Evolutionary conservation across 192 early-diverging fungal genomes (phyloP).

Genomic region (Geranomyces michiganensis): DNA sequence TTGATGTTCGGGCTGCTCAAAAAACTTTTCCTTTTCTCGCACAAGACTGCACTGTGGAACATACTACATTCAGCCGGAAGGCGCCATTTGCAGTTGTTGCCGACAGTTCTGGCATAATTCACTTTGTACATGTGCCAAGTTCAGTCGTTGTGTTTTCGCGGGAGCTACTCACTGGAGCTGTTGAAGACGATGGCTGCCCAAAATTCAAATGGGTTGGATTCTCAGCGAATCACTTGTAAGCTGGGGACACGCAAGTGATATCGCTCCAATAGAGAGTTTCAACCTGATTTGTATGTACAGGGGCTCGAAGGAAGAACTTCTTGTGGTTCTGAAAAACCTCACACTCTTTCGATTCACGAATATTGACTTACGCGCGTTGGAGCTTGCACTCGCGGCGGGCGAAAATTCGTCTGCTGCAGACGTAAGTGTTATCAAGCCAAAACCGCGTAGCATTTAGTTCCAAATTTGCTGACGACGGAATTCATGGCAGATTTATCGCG

Average conservation of each 20-base stretch:
- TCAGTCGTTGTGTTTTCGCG: slow-evolving; percentile 24
- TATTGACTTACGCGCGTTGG: slow-evolving; percentile 31
- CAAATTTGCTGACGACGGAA: too few species aligned
- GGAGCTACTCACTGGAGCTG: slow-evolving; percentile 10
- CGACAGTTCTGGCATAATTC: slow-evolving; percentile 33
- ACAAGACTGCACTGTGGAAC: slow-evolving; percentile 16
- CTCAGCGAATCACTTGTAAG: background rate
- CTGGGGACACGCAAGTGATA: too few species aligned
- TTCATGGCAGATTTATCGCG: slow-evolving; percentile 19
- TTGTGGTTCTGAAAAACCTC: slow-evolving; percentile 35
- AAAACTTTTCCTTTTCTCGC: background rate
- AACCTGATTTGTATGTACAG: background rate
- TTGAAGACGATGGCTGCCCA: slow-evolving; percentile 5
- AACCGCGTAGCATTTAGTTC: too few species aligned
- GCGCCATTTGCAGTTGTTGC: slow-evolving; percentile 39
- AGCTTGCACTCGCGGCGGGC: slow-evolving; percentile 15
- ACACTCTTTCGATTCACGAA: slow-evolving; percentile 35
- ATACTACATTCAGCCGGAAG: slow-evolving; percentile 29
- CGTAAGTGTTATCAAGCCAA: too few species aligned
- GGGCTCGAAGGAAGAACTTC: slow-evolving; percentile 31
- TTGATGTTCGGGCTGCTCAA: background rate
- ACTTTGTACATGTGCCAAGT: slow-evolving; percentile 41
- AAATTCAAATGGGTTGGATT: slow-evolving; percentile 19
- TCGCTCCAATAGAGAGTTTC: too few species aligned
- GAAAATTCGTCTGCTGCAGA: slow-evolving; percentile 7